Percentiles rank a stretch among this genome's conserved stretches.
These are phyloP conservation scores for Verticillium longisporum DNA, from an alignment of 2,329 filamentous ascomycete genomes.

Conservation along the genomic window DNA sequence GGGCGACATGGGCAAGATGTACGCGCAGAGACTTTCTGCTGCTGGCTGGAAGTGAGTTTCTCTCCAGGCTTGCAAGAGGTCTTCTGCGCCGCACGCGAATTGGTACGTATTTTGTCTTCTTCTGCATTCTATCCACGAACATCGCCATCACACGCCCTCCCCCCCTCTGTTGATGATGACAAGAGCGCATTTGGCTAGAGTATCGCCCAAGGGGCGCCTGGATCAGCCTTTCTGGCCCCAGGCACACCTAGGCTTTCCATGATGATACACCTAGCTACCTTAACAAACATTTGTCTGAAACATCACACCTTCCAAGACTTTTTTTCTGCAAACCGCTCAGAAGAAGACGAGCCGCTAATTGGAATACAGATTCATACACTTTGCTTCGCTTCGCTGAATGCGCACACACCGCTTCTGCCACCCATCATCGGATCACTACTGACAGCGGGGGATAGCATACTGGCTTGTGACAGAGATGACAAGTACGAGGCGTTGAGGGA, in stretches of 20 bases:
- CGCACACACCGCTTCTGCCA: not conserved
- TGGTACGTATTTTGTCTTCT: slow-evolving; percentile 27
- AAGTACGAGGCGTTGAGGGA: slow-evolving; percentile 56
- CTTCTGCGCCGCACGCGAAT: slow-evolving; percentile 8
- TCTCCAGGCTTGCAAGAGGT: slow-evolving; percentile 7
- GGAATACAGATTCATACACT: slow-evolving; percentile 17
- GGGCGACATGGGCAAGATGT: slow-evolving; percentile 99
- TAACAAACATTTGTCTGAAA: slow-evolving; percentile 75
- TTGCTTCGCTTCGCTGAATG: slow-evolving; percentile 19
- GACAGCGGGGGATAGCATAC: slow-evolving; percentile 54
- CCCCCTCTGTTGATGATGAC: slow-evolving; percentile 69
- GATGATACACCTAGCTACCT: slow-evolving; percentile 99
- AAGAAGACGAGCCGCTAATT: slow-evolving; percentile 4
- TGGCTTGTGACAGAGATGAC: slow-evolving; percentile 89
- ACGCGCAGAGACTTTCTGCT: slow-evolving; percentile 77
- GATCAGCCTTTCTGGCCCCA: slow-evolving; percentile 69
- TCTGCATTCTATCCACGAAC: not conserved
- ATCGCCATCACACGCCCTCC: slow-evolving; percentile 1
- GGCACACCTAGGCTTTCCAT: slow-evolving; percentile 65
- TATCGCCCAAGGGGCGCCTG: slow-evolving; percentile 60
- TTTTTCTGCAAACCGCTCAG: not conserved
- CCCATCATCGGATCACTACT: not conserved
- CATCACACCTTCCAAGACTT: slow-evolving; percentile 11
- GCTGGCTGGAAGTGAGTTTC: slow-evolving; percentile 85
- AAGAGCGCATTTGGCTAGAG: slow-evolving; percentile 99